Evolutionary conservation across 2,329 filamentous ascomycete species (phyloP), one percentile per base, ranked within the genome.

Genomic region (Dactylonectria macrodidyma): DNA sequence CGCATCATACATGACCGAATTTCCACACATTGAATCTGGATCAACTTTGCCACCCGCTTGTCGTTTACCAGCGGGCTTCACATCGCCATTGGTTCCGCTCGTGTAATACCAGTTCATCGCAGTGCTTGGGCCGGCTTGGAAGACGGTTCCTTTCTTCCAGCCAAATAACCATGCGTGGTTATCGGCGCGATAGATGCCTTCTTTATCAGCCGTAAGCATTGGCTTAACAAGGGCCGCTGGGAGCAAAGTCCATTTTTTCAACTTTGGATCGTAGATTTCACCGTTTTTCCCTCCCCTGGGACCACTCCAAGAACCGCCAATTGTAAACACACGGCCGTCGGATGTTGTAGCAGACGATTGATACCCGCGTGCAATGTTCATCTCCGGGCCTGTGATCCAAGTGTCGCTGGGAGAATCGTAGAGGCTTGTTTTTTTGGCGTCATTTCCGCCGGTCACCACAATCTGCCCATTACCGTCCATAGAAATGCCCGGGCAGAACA

Each of bases 1-100:
- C 33, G 87, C 87, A 71, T 90, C 88, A 70, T 86, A 90, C 87
- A 90, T 89, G 67, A 87, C 82, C 5, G 84, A 84, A 55, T 84
- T 85, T 12, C 87, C 89, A 65, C 82, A 84, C 88, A 90, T 90
- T 3, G 87, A 83, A 11, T 81, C 76, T 34, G 84, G 83, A 8
- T 80, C 79, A 24, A 77, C 79, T 5, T 87, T 71, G 0, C 71
- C 63, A 80, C 67, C 78, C 0, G 10, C 74, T 68, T 3, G 71
- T 69, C 16, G 81, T 73, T 16, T 75, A 74, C 71, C 71, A 0
- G 71, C 71, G 0, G 71, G 16, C 34, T 71, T 73, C 0, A 54
- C 38, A 22, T 34, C 22, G 77, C 84, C 7, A 38, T 38, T 38
- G 0, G 19, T 47, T 1, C 67, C 69, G 0, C 68, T 72, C 1